These are phyloP conservation scores for Suillus lakei DNA, from an alignment of 768 basidiomycete genomes.

Conservation along the genomic window DNA sequence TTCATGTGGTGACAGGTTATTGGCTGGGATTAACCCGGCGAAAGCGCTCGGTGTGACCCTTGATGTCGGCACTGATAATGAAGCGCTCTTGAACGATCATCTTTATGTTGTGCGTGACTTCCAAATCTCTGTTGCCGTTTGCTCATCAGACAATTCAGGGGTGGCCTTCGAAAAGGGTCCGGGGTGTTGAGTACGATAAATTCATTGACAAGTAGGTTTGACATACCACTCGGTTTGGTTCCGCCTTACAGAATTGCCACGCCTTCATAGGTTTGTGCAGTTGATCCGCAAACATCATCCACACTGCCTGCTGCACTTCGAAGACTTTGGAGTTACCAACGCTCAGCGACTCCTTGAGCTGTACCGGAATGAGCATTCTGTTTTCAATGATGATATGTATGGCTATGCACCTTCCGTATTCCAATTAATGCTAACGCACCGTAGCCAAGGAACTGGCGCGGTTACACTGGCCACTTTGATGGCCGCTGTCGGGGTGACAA, in stretches of 20 bases:
- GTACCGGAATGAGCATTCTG: conserved; percentile 66
- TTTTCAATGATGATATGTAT: conserved; percentile 89
- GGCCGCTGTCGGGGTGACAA: conserved; percentile 71
- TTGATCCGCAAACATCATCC: conserved; percentile 66
- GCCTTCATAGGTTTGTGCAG: conserved; percentile 63
- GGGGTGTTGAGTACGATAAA: conserved; percentile 74
- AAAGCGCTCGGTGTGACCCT: conserved; percentile 62
- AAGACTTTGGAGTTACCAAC: conserved; percentile 84
- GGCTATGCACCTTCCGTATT: conserved; percentile 17
- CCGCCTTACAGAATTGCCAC: neutral
- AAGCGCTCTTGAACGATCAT: conserved; percentile 60
- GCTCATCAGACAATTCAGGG: conserved; percentile 50
- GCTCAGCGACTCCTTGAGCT: conserved; percentile 68
- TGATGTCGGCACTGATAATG: conserved; percentile 82
- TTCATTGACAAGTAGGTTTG: conserved; percentile 72
- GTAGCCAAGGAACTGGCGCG: conserved; percentile 76
- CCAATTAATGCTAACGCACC: neutral
- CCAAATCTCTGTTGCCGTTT: neutral
- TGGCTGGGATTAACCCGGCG: conserved; percentile 69
- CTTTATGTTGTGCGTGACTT: conserved; percentile 63
- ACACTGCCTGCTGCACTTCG: conserved; percentile 74
- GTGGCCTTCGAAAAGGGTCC: conserved; percentile 70
- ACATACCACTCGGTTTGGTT: neutral
- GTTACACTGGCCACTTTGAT: conserved; percentile 74
- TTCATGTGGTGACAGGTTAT: conserved; percentile 44